A percentile compares a stretch with the other conserved stretches of the same genome.
Conservation (phyloP, 2,329 filamentous ascomycete genomes). For the Geosmithia flava region DNA sequence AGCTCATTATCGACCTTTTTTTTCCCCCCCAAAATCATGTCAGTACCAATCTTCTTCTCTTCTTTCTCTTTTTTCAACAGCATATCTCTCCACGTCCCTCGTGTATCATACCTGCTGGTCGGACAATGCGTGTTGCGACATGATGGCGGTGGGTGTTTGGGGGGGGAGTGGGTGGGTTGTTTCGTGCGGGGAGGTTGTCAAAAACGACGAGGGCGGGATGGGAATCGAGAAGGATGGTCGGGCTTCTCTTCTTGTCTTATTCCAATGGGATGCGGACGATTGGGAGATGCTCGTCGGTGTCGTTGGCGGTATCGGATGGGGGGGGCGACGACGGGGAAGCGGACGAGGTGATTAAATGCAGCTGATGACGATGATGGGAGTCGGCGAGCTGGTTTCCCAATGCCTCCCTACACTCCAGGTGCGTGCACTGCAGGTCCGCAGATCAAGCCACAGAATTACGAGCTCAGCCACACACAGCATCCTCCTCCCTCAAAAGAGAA, state of each 20-base stretch:
- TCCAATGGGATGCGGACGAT: background rate
- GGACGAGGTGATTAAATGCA: background rate
- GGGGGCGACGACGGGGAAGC: background rate
- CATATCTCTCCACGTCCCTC: background rate
- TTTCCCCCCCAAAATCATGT: background rate
- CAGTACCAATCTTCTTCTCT: background rate
- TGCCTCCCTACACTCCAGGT: too few relatives aligned
- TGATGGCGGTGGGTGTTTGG: slow-evolving; percentile 34
- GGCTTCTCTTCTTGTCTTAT: background rate
- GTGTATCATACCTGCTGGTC: slow-evolving; percentile 85
- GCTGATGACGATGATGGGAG: slow-evolving; percentile 3
- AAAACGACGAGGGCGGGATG: background rate
- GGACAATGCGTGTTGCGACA: slow-evolving; percentile 95
- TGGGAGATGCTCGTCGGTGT: background rate
- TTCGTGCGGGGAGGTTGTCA: background rate
- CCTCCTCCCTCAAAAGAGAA: too few relatives aligned
- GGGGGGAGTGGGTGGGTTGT: slow-evolving; percentile 2
- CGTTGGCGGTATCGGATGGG: background rate
- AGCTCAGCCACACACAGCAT: too few relatives aligned
- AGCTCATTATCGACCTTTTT: slow-evolving; percentile 98
- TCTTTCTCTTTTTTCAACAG: background rate
- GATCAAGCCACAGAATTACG: too few relatives aligned
- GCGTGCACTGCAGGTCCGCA: too few relatives aligned
- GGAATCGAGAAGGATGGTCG: background rate
- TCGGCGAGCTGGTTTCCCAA: too few relatives aligned